Conservation (phyloP, 805 yeast genomes). For the Komagataella phaffii region DNA sequence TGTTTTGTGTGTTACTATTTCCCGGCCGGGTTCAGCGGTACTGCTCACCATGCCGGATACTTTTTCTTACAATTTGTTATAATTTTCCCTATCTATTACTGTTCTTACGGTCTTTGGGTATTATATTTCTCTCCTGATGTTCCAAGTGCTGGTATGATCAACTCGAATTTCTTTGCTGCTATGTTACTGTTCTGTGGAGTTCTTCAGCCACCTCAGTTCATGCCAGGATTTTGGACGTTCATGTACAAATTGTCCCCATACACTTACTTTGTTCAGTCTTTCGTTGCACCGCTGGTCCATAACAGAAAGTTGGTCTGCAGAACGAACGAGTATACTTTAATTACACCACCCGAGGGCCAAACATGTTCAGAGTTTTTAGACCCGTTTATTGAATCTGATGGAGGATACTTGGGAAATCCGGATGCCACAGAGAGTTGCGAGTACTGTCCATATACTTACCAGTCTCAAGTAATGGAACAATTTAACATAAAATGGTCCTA, state of each 20-base stretch:
- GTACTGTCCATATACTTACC: constrained; percentile 10
- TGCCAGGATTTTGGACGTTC: constrained; percentile 37
- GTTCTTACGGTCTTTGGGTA: constrained; percentile 24
- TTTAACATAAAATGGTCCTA: constrained; percentile 7
- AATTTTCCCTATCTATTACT: constrained; percentile 15
- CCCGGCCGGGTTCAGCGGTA: constrained; percentile 14
- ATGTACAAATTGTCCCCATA: constrained; percentile 32
- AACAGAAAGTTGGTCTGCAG: constrained; percentile 23
- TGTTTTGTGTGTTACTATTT: constrained; percentile 26
- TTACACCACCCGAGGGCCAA: constrained; percentile 31
- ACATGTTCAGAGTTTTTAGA: constrained; percentile 34
- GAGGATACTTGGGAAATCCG: constrained; percentile 33
- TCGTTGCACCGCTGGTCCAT: constrained; percentile 26
- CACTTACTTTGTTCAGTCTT: constrained; percentile 33
- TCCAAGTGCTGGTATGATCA: constrained; percentile 26
- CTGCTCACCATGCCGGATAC: constrained; percentile 20
- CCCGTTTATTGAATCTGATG: constrained; percentile 18
- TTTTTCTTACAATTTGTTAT: constrained; percentile 20
- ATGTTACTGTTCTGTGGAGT: constrained; percentile 24
- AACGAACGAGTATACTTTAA: constrained; percentile 19
- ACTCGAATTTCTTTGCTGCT: constrained; percentile 21
- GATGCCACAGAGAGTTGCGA: constrained; percentile 8
- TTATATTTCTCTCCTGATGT: constrained; percentile 29
- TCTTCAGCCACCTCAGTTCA: constrained; percentile 26
- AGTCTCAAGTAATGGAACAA: constrained; percentile 9